Base-by-base conservation (phyloP, 345 rosid species). In the Gossypium longicalyx region DNA sequence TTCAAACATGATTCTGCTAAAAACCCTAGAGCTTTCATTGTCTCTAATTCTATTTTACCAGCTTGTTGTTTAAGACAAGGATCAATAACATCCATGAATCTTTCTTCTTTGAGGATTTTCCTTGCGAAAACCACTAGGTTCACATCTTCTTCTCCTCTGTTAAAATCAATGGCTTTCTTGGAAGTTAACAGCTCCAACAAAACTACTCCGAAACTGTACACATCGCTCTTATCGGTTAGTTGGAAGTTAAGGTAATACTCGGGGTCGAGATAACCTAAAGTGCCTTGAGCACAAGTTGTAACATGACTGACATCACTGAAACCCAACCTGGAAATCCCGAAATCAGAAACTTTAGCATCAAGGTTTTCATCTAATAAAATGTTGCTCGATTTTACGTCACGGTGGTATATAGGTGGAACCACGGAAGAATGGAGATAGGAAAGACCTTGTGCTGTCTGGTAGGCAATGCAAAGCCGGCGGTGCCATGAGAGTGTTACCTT, bases 171-270 rank as follows among this genome's bases (percentile, higher is more conserved):
- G 0, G 90, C 93, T 71, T 76, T 86, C 72, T 86, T 80, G 0
- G 87, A 83, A 11, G 93, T 87, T 70, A 86, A 67, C 9, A 85
- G 77, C 85, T 86, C 93, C 16, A 89, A 25, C 22, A 89, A 60
- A 71, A 89, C 93, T 17, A 89, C 89, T 12, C 93, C 90, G 25
- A 85, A 89, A 71, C 93, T 89, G 47, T 89, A 89, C 54, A 87
- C 90, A 57, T 89, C 89, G 27, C 91, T 89, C 78, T 87, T 86
- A 49, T 87, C 91, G 0, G 90, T 86, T 19, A 89, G 71, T 77
- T 87, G 91, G 70, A 83, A 87, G 57, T 85, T 87, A 43, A 82
- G 69, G 77, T 83, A 89, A 76, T 89, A 89, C 12, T 89, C 93
- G 0, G 90, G 91, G 64, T 89, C 93, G 0, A 87, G 81, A 72